Conservation (phyloP, 2,329 filamentous ascomycete species). For the Xylariomycetidae sp. region DNA sequence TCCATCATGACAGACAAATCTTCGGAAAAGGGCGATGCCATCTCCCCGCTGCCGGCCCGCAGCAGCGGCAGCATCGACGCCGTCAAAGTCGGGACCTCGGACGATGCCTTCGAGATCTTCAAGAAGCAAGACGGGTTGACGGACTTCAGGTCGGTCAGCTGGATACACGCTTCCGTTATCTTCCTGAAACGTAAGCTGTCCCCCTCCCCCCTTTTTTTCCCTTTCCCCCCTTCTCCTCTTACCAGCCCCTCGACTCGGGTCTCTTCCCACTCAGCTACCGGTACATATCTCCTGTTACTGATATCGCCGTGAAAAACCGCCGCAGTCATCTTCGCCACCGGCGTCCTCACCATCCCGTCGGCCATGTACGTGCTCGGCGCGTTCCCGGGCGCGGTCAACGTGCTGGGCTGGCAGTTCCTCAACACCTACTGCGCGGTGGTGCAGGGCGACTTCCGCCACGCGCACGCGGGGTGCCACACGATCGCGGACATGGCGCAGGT, state of each 20-base stretch:
- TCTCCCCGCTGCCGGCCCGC: not conserved
- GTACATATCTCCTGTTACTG: no score
- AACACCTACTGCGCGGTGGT: slow-evolving; percentile 20
- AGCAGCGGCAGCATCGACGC: slow-evolving; percentile 1
- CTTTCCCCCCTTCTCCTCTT: no score
- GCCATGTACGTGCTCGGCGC: slow-evolving; percentile 21
- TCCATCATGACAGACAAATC: not conserved
- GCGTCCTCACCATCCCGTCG: slow-evolving; percentile 20
- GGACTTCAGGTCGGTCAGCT: slow-evolving; percentile 47
- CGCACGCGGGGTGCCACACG: slow-evolving; percentile 16
- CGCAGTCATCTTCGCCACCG: slow-evolving; percentile 21
- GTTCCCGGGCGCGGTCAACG: slow-evolving; percentile 17
- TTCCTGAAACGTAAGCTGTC: slow-evolving; percentile 37
- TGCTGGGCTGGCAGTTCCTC: slow-evolving; percentile 19
- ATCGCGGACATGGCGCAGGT: slow-evolving; percentile 5
- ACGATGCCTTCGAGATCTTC: slow-evolving; percentile 2
- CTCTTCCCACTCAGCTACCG: no score
- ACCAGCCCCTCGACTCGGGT: no score
- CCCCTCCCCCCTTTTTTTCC: not conserved
- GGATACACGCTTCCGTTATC: slow-evolving; percentile 45
- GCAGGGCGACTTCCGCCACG: slow-evolving; percentile 17
- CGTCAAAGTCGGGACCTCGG: not conserved
- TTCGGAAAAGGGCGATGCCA: slow-evolving; percentile 1
- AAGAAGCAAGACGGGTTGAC: slow-evolving; percentile 2
- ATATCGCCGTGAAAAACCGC: not conserved